Conservation (phyloP, 371 early-diverging fungal genomes). For the Rhizopus microsporus region DNA sequence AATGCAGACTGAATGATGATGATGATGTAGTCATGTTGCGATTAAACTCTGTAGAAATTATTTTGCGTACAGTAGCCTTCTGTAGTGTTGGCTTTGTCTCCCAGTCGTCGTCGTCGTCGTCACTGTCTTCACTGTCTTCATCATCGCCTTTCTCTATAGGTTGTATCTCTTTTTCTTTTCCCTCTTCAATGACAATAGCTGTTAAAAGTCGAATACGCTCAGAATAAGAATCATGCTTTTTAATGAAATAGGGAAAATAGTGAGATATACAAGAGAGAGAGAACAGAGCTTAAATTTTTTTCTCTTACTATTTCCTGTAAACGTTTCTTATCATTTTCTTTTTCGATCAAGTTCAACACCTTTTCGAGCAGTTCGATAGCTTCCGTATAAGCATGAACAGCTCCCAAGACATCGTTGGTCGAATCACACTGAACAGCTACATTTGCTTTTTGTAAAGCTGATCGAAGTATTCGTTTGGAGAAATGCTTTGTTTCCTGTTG, state of each 20-base stretch:
- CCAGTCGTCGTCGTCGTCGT: constrained; percentile 7
- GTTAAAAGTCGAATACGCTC: constrained; percentile 17
- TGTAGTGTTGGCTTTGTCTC: neutral
- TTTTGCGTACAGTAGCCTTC: constrained; percentile 2
- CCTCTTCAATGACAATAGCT: neutral
- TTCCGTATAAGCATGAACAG: constrained; percentile 49
- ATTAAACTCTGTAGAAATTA: neutral
- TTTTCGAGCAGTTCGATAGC: constrained; percentile 43
- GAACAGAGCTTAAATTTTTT: constrained; percentile 2
- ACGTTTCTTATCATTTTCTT: constrained; percentile 39
- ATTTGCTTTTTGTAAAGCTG: constrained; percentile 52
- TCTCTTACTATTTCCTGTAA: constrained; percentile 50
- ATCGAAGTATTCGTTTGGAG: constrained; percentile 42
- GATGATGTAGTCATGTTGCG: neutral
- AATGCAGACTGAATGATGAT: constrained; percentile 5
- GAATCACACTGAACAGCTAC: constrained; percentile 49
- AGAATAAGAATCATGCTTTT: constrained; percentile 29
- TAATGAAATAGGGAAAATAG: neutral
- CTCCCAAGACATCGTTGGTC: constrained; percentile 44
- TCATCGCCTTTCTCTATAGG: constrained; percentile 1
- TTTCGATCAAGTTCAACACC: constrained; percentile 40
- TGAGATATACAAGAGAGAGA: neutral
- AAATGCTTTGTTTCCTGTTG: constrained; percentile 28
- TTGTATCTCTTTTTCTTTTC: constrained; percentile 11
- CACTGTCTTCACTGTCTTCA: neutral